phyloP scores from a whole-genome alignment of 2,329 filamentous ascomycete species.

The Fusarium staphyleae region DNA sequence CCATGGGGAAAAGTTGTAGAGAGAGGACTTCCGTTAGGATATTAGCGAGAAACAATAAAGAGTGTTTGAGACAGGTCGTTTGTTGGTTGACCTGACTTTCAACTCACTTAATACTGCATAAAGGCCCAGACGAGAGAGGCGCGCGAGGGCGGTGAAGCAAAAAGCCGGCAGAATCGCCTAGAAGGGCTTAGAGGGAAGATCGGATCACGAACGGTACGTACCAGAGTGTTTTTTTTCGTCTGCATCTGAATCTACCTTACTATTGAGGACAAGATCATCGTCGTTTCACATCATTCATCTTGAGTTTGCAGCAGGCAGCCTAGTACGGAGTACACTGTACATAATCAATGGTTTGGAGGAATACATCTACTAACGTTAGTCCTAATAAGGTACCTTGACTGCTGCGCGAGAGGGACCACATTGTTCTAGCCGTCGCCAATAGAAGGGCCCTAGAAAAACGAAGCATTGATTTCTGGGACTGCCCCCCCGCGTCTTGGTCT shows the following conservation, averaged over 20 bases:
- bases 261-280: constrained; percentile 13
- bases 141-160: constrained; percentile 35
- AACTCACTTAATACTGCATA: constrained; percentile 7
- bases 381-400: too few relatives aligned
- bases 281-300: not conserved
- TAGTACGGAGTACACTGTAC: too few relatives aligned
- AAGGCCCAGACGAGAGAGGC: constrained; percentile 20
- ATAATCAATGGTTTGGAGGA: not conserved
- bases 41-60: not conserved
- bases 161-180: constrained; percentile 32
- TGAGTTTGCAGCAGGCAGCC: too few relatives aligned
- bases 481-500: constrained; percentile 18
- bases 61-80: not conserved
- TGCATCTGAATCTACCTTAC: constrained; percentile 15
- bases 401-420: constrained; percentile 9
- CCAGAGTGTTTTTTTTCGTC: constrained; percentile 17
- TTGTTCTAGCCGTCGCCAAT: constrained; percentile 33
- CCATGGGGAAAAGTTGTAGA: constrained; percentile 9
- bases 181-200: not conserved
- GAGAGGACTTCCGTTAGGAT: not conserved
- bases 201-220: constrained; percentile 15
- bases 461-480: too few relatives aligned
- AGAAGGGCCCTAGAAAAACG: constrained; percentile 12
- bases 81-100: constrained; percentile 16
- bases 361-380: not conserved